Evolutionary conservation across 306 rosid genomes (phyloP).

Genomic region (Quercus berberidifolia): DNA sequence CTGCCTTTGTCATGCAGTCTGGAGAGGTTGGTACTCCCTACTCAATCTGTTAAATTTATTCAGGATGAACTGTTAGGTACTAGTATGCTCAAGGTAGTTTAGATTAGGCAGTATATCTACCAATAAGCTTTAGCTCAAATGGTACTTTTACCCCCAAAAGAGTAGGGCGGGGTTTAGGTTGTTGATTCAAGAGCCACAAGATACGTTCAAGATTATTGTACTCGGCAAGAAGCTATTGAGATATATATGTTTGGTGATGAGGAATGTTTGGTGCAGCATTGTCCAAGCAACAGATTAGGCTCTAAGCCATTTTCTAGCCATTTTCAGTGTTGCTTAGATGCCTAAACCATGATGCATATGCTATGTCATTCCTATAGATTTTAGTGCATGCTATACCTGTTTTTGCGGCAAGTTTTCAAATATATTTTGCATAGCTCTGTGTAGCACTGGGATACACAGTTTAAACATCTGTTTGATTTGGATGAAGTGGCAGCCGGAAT

Average conservation of each 20-base stretch:
- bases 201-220: neutral
- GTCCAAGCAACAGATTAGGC: neutral
- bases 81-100: neutral
- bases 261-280: neutral
- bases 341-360: neutral
- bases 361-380: too few relatives aligned
- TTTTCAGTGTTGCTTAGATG: neutral
- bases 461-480: neutral
- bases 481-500: neutral
- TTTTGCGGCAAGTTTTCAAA: neutral
- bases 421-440: neutral
- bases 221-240: neutral
- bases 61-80: neutral
- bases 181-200: neutral
- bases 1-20: slow-evolving; percentile 75
- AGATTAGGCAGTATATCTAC: neutral
- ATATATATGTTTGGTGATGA: neutral
- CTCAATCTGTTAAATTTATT: neutral
- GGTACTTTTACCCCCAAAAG: neutral
- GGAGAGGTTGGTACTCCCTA: slow-evolving; percentile 68
- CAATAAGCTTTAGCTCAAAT: neutral
- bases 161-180: neutral
- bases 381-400: neutral
- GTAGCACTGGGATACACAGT: neutral
- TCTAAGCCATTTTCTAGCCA: neutral